These are phyloP conservation scores for Monilinia polystroma DNA, from an alignment of 2,329 filamentous ascomycete species.

Conservation along the genomic window DNA sequence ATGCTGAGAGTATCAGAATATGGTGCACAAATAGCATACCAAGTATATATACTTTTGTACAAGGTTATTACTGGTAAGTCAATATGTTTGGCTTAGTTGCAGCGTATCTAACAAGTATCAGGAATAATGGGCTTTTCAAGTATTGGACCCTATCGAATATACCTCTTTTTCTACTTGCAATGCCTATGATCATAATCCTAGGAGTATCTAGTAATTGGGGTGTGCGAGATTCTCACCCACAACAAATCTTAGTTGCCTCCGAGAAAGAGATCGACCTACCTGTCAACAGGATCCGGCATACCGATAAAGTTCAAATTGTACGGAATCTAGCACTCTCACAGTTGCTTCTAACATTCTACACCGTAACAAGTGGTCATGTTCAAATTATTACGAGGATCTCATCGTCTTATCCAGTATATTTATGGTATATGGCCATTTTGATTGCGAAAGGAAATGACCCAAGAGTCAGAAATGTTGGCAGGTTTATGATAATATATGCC, in stretches of 20 bases:
- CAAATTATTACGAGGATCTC: slow-evolving; percentile 90
- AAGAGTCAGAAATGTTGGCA: slow-evolving; percentile 28
- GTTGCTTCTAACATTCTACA: slow-evolving; percentile 66
- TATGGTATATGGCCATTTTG: slow-evolving; percentile 68
- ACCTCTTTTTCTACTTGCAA: slow-evolving; percentile 81
- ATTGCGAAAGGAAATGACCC: slow-evolving; percentile 22
- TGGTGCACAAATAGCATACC: slow-evolving; percentile 78
- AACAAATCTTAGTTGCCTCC: background rate
- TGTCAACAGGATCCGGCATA: background rate
- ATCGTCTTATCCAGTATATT: slow-evolving; percentile 87
- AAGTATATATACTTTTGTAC: slow-evolving; percentile 90
- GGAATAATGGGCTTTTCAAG: slow-evolving; percentile 81
- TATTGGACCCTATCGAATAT: slow-evolving; percentile 90
- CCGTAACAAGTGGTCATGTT: slow-evolving; percentile 81
- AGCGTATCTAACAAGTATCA: slow-evolving; percentile 42
- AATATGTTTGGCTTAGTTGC: slow-evolving; percentile 21
- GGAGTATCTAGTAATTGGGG: slow-evolving; percentile 57
- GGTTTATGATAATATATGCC: slow-evolving; percentile 77
- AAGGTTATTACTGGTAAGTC: slow-evolving; percentile 81
- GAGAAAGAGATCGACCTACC: background rate
- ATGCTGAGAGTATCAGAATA: slow-evolving; percentile 46
- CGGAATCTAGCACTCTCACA: slow-evolving; percentile 68
- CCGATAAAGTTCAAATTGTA: slow-evolving; percentile 28
- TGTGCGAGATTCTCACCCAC: slow-evolving; percentile 31
- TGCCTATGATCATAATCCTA: slow-evolving; percentile 72